phyloP scores from a whole-genome alignment of 2,329 filamentous ascomycete species.

The Waltergamsia citrina region DNA sequence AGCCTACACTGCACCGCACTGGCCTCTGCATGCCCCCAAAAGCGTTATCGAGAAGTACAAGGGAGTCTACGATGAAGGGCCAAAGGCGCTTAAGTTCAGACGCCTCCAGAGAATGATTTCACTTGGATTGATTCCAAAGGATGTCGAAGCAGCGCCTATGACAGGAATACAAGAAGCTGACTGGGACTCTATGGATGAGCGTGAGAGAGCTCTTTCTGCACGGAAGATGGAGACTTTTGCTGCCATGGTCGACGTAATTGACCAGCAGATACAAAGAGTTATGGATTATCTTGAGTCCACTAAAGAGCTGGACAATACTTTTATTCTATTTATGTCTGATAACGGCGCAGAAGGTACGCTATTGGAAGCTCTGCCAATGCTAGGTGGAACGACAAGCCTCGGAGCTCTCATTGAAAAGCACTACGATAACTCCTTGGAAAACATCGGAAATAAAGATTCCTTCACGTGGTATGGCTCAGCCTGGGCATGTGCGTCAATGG shows the following conservation, averaged over 20 bases:
- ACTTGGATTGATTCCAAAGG: constrained; percentile 11
- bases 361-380: constrained; percentile 36
- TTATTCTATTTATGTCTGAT: constrained; percentile 54
- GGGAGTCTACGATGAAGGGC: constrained; percentile 51
- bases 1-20: constrained; percentile 50
- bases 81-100: constrained; percentile 41
- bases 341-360: constrained; percentile 52
- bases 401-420: constrained; percentile 46
- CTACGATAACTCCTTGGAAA: constrained; percentile 39
- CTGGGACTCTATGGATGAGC: neutral
- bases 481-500: constrained; percentile 36
- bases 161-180: neutral
- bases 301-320: constrained; percentile 53
- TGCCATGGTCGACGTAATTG: constrained; percentile 55
- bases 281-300: constrained; percentile 43
- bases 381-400: constrained; percentile 33
- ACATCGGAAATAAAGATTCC: constrained; percentile 43
- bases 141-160: neutral
- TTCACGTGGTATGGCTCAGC: constrained; percentile 53
- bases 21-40: constrained; percentile 50
- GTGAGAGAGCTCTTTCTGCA: neutral
- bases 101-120: constrained; percentile 37
- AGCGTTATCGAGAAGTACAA: constrained; percentile 46
- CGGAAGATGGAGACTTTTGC: constrained; percentile 34
- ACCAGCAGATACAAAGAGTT: constrained; percentile 50